Conservation (phyloP, 1,284 basidiomycete genomes). For the Caloboletus inedulis region DNA sequence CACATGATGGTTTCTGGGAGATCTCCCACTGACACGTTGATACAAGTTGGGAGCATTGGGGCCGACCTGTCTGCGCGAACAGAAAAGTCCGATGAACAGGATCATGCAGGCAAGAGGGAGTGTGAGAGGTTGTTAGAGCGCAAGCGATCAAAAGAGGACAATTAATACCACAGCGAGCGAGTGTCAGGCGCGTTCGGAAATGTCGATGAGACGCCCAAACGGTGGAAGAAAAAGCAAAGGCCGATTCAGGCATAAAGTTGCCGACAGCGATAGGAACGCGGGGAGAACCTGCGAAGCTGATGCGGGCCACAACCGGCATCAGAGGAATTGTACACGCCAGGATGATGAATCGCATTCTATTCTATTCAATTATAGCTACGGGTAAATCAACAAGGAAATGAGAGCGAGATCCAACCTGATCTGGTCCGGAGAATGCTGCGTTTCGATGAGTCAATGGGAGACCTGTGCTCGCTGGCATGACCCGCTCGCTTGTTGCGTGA, state of each 20-base stretch:
- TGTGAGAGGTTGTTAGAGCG: constrained; percentile 22
- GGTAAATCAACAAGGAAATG: constrained; percentile 33
- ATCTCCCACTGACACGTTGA: constrained; percentile 24
- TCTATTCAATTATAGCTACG: constrained; percentile 26
- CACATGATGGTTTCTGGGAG: constrained; percentile 21
- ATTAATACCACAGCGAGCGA: neutral
- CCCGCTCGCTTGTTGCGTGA: constrained; percentile 19
- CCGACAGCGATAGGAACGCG: constrained; percentile 27
- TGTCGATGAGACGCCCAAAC: constrained; percentile 2
- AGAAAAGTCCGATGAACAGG: constrained; percentile 17
- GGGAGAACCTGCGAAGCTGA: constrained; percentile 28
- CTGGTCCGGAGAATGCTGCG: constrained; percentile 15
- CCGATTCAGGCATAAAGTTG: constrained; percentile 29
- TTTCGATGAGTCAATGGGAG: constrained; percentile 22
- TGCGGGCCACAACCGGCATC: constrained; percentile 27
- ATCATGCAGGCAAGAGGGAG: constrained; percentile 13
- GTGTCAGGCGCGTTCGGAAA: neutral
- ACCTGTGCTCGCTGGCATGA: constrained; percentile 15
- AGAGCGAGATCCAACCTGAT: constrained; percentile 23
- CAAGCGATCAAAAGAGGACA: neutral
- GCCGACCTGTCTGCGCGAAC: constrained; percentile 24
- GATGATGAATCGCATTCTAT: constrained; percentile 20
- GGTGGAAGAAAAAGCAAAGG: constrained; percentile 11
- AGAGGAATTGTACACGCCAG: constrained; percentile 4
- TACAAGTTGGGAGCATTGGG: constrained; percentile 3